These are phyloP conservation scores for Exophiala xenobiotica DNA, from an alignment of 2,329 filamentous ascomycete species.

Conservation along the genomic window DNA sequence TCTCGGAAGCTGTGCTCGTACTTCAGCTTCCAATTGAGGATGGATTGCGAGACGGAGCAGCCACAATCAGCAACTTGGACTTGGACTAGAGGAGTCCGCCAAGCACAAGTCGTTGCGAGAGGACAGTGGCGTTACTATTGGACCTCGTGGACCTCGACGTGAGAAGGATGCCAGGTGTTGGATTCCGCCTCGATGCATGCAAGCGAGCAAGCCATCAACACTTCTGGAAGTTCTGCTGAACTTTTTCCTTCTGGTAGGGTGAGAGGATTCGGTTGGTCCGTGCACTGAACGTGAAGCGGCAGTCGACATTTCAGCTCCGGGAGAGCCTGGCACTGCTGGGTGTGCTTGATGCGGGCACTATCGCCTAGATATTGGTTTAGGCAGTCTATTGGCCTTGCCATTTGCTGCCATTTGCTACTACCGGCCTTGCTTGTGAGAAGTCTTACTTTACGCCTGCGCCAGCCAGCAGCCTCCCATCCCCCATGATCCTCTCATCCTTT, in stretches of 20 bases:
- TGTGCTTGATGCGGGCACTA: neutral
- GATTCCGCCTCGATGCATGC: neutral
- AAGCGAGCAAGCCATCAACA: neutral
- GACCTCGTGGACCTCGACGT: too few relatives aligned
- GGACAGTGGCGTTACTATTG: too few relatives aligned
- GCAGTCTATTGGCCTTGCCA: neutral
- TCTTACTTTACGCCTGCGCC: neutral
- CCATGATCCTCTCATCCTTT: neutral
- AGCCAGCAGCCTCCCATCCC: neutral
- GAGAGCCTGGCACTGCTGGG: too few relatives aligned
- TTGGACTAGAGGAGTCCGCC: neutral
- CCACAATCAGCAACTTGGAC: neutral
- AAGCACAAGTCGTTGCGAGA: neutral
- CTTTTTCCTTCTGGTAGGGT: too few relatives aligned
- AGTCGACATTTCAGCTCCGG: neutral
- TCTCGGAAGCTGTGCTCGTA: neutral
- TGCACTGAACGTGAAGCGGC: neutral
- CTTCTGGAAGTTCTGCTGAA: neutral
- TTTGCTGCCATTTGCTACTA: neutral
- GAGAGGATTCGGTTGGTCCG: neutral
- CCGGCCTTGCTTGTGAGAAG: neutral
- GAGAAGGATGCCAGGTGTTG: neutral
- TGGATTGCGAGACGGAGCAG: neutral
- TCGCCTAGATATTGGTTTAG: neutral
- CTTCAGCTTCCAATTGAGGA: neutral